A percentile compares a stretch with the other conserved stretches of the same genome.
Evolutionary conservation across 345 rosid genomes (phyloP).

Genomic region (Euphorbia peplus): DNA sequence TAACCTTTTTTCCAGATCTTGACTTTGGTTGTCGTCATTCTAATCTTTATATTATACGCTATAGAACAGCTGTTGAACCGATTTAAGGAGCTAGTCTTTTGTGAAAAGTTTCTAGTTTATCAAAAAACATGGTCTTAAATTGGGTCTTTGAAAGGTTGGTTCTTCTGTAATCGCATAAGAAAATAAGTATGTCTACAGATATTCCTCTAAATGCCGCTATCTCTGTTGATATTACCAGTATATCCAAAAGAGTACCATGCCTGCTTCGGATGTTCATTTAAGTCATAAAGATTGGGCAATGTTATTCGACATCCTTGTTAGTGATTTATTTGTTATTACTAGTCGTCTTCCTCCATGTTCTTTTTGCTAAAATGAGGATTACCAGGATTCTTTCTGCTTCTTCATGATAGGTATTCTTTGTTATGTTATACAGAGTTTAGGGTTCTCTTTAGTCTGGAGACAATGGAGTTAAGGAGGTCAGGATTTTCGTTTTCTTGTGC

Average conservation of each 20-base stretch:
- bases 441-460: background rate
- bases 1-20: background rate
- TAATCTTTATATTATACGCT: background rate
- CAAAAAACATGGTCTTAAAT: background rate
- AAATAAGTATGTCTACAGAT: too few relatives aligned
- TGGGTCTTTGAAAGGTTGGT: background rate
- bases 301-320: background rate
- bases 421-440: background rate
- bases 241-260: too few relatives aligned
- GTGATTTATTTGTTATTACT: background rate
- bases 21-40: background rate
- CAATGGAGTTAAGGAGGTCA: background rate
- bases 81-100: background rate
- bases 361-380: conserved; percentile 7
- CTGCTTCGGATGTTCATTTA: too few relatives aligned
- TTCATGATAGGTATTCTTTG: background rate
- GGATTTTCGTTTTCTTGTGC: background rate
- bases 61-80: background rate
- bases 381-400: background rate
- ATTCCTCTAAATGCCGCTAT: too few relatives aligned
- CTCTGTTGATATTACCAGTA: too few relatives aligned
- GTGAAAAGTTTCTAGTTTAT: background rate
- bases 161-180: background rate
- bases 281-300: background rate
- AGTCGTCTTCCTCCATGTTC: background rate